Base-by-base conservation (phyloP, 2,329 filamentous ascomycete genomes). In the Xylariaceae sp. region DNA sequence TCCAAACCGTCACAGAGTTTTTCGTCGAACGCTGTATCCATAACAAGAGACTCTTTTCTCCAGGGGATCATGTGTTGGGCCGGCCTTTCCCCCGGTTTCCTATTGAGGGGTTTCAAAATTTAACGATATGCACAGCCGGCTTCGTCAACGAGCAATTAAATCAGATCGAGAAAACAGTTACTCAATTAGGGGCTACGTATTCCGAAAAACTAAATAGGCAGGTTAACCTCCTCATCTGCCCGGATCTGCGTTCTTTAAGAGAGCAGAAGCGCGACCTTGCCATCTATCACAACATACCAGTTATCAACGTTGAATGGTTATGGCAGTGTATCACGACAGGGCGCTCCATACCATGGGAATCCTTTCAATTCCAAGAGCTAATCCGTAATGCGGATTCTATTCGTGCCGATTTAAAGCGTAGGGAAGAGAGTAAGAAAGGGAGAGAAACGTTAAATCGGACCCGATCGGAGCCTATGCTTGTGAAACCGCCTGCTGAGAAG, bases 11-110 rank as follows among this genome's bases (percentile, higher is more conserved):
- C 30, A 97, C 91, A 10, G 91, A 96, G 67, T 95, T 94, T 78
- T 99, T 92, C 80, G 79, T 99, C 49, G 94, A 99, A 72, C 83
- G 84, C 45, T 97, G 92, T 68, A 75, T 99, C 37, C 85, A 92
- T 67, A 82, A 83, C 59, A 94, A 89, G 69, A 74, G 73, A 22
- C 81, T 92, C 62, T 77, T 89, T 44, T 76, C 87, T 29, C 89
- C 91, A 5, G 74, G 77, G 48, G 76, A 81, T 4, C 84, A 94
- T 67, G 78, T 88, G 39, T 79, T 95, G 21, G 91, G 89, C 54
- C 83, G 83, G 6, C 91, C 94, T 2, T 88, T 96, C 57, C 78
- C 83, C 5, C 72, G 74, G 29, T 87, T 89, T 60, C 87, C 84
- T 36, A 82, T 95, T 30, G 63, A 74, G 67, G 88, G 81, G 1